Conservation (phyloP, 148 eudicot genomes). For the Vaccinium vitisidaea region DNA sequence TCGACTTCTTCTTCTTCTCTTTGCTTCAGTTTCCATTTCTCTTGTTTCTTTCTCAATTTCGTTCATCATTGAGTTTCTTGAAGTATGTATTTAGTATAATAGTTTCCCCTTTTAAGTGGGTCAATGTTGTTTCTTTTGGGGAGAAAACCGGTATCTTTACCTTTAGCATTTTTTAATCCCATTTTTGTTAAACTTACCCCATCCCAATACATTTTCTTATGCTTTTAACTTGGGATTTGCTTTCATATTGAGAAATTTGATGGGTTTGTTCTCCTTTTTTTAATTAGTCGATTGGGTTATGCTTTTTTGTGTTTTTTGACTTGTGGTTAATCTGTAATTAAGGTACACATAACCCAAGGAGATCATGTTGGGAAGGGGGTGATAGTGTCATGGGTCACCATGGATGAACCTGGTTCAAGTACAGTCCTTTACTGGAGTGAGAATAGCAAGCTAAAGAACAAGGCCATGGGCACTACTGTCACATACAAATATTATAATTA, state of each 20-base stretch:
- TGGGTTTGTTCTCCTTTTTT: not conserved
- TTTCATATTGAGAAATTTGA: not conserved
- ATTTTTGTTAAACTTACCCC: too few relatives aligned
- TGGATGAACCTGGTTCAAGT: conserved; percentile 32
- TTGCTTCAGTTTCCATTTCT: not conserved
- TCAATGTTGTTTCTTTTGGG: not conserved
- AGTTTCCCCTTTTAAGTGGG: not conserved
- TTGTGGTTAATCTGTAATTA: not conserved
- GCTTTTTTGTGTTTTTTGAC: not conserved
- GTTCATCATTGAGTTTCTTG: too few relatives aligned
- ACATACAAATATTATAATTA: conserved; percentile 46
- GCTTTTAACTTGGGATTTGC: not conserved
- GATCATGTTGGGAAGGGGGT: conserved; percentile 55
- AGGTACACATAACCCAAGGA: conserved; percentile 78
- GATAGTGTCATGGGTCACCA: conserved; percentile 67
- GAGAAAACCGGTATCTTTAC: not conserved
- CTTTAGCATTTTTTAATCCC: not conserved
- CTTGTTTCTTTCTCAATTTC: not conserved
- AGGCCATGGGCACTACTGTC: conserved; percentile 27
- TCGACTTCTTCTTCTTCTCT: not conserved
- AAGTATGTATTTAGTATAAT: too few relatives aligned
- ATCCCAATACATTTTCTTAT: not conserved
- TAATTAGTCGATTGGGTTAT: not conserved
- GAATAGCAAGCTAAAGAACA: conserved; percentile 25
- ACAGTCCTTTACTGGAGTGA: conserved; percentile 48